Evolutionary conservation across 257 asterid species (phyloP).

Genomic region (Solanum lycopersicoides): DNA sequence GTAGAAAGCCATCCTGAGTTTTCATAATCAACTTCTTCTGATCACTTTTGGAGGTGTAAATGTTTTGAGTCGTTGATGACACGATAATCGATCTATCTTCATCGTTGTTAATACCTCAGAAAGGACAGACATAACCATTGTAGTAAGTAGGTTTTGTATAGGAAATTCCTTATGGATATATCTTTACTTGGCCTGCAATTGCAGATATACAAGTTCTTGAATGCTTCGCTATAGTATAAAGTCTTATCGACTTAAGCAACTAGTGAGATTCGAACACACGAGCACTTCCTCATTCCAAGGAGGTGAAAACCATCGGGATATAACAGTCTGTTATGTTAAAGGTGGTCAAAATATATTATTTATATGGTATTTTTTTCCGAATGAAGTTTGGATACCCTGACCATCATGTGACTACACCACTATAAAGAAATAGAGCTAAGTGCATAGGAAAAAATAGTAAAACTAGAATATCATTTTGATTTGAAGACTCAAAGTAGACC

Average conservation of each 20-base stretch:
- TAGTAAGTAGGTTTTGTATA: neutral
- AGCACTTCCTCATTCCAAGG: no score
- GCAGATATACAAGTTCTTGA: neutral
- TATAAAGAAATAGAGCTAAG: neutral
- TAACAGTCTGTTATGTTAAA: neutral
- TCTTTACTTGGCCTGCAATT: neutral
- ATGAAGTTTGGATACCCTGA: no score
- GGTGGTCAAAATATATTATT: neutral
- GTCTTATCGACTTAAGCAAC: neutral
- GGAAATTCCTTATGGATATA: neutral
- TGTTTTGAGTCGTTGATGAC: neutral
- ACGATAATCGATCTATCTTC: neutral
- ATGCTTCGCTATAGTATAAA: neutral
- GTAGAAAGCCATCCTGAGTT: conserved; percentile 23
- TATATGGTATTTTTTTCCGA: no score
- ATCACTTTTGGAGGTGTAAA: neutral
- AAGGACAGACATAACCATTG: neutral
- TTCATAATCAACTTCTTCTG: neutral
- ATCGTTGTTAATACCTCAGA: neutral
- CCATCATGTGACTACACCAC: neutral
- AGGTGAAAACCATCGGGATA: neutral
- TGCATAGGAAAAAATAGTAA: neutral
- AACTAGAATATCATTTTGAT: neutral
- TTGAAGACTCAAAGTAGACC: neutral
- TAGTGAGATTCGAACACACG: no score